These are phyloP conservation scores for Geranium rotundifolium DNA, from an alignment of 345 rosid species.

Conservation along the genomic window DNA sequence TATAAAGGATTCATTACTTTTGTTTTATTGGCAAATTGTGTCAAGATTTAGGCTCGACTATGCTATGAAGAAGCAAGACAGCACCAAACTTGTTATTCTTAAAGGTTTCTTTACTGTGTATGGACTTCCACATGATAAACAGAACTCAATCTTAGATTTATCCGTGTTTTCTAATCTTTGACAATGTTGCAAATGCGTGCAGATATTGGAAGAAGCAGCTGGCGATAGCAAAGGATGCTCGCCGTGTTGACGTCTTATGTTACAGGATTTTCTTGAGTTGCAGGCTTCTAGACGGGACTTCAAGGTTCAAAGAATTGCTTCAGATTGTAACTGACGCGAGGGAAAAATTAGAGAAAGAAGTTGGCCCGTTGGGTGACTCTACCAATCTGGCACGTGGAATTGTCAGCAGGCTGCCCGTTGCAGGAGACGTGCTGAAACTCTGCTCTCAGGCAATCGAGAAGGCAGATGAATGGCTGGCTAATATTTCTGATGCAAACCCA, in stretches of 20 bases:
- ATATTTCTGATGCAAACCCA: conserved; percentile 16
- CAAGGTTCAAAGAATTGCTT: conserved; percentile 57
- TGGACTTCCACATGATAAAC: no score
- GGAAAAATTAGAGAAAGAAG: conserved; percentile 69
- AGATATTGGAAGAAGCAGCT: conserved; percentile 94
- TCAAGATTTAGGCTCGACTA: no score
- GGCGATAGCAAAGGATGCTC: conserved; percentile 71
- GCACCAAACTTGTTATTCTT: no score
- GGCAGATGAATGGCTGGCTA: conserved; percentile 52
- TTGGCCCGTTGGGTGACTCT: conserved; percentile 65
- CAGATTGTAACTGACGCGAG: conserved; percentile 57
- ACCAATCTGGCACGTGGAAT: conserved; percentile 72
- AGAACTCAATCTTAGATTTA: no score
- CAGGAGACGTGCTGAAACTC: conserved; percentile 62
- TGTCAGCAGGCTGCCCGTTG: conserved; percentile 80
- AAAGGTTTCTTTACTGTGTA: no score
- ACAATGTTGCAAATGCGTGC: conserved; percentile 12
- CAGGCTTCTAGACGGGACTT: conserved; percentile 69
- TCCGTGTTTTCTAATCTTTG: not conserved
- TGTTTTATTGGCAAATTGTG: no score
- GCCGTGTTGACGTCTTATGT: conserved; percentile 74
- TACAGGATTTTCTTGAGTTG: conserved; percentile 73
- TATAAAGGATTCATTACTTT: no score
- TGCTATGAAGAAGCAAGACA: no score
- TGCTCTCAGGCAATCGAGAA: conserved; percentile 60